Evolutionary conservation across 2,329 filamentous ascomycete genomes (phyloP), one percentile per base, ranked within the genome.

Genomic region (Fusarium oligoseptatum): DNA sequence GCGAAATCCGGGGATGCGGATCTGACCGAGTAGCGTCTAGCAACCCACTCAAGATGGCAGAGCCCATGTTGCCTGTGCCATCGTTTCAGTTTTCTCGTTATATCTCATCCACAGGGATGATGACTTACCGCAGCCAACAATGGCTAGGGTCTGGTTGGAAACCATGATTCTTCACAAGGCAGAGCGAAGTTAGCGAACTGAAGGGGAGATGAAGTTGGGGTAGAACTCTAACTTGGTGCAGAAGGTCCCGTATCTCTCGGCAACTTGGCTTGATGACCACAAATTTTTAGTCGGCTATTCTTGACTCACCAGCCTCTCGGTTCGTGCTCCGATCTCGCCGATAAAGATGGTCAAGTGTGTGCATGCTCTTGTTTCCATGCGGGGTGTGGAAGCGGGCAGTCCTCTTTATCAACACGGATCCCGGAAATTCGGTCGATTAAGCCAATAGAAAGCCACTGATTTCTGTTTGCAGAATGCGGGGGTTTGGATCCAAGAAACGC

Each of bases 81-180:
- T 15, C 32, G 2, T 15, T 4, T 57, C 14, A 57, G 52, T 24
- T 15, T 37, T 6, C n/a, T 24, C 4, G 9, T 24, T 15, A 9
- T 17, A 2, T 57, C 24, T 24, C n/a, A 17, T 17, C 10, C 7
- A 22, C 12, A 36, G 10, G 32, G 4, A 14, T 5, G 6, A 37
- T 37, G n/a, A 27, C n/a, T 57, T 57, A 24, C 52, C 52, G 20
- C 52, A 57, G 52, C 52, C 52, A 37, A 57, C 32, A 37, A 57
- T 24, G 52, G 52, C 32, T 6, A 57, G 14, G 8, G 52, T 57
- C 14, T 57, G 52, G 5, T 57, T 57, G 52, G 32, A 57, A 11
- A 20, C 20, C 52, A 57, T 57, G 52, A 14, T 14, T 22, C 20
- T 57, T 57, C 1, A 37, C 8, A 57, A 11, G 15, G 15, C 4